Conservation (phyloP, 768 basidiomycete species). For the Pisolithus microcarpus region DNA sequence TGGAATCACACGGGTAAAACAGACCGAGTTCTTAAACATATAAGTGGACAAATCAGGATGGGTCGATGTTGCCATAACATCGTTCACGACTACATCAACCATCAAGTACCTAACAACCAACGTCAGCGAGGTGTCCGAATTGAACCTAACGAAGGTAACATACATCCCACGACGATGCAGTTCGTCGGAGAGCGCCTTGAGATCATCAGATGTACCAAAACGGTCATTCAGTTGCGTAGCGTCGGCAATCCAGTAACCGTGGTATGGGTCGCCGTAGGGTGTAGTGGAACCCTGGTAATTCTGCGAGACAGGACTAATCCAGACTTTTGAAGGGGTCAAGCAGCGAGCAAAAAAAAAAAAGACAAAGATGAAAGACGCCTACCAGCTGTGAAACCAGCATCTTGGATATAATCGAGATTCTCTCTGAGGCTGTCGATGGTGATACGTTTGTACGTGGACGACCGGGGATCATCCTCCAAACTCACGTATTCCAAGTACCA, state of each 20-base stretch:
- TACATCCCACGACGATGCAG: slow-evolving; percentile 70
- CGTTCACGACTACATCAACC: slow-evolving; percentile 82
- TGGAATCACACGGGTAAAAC: slow-evolving; percentile 7
- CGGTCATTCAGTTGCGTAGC: slow-evolving; percentile 56
- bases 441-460: neutral
- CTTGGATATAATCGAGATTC: slow-evolving; percentile 80
- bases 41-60: slow-evolving; percentile 59
- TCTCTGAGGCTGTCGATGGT: slow-evolving; percentile 41
- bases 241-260: slow-evolving; percentile 80
- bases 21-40: slow-evolving; percentile 59
- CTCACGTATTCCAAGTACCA: slow-evolving; percentile 72
- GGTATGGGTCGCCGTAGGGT: slow-evolving; percentile 76
- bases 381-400: slow-evolving; percentile 78
- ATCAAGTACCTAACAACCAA: slow-evolving; percentile 53
- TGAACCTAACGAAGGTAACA: slow-evolving; percentile 8
- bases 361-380: slow-evolving; percentile 9
- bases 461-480: slow-evolving; percentile 1
- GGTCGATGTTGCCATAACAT: slow-evolving; percentile 67
- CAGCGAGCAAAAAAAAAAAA: neutral
- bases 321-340: slow-evolving; percentile 39
- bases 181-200: slow-evolving; percentile 57
- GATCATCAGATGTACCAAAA: slow-evolving; percentile 69
- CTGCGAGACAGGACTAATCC: slow-evolving; percentile 78
- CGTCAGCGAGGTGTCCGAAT: neutral
- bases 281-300: slow-evolving; percentile 69